Percentiles rank a stretch among this genome's conserved stretches.
phyloP scores from a whole-genome alignment of 2,329 filamentous ascomycete genomes.

The Cordyceps fumosorosea region DNA sequence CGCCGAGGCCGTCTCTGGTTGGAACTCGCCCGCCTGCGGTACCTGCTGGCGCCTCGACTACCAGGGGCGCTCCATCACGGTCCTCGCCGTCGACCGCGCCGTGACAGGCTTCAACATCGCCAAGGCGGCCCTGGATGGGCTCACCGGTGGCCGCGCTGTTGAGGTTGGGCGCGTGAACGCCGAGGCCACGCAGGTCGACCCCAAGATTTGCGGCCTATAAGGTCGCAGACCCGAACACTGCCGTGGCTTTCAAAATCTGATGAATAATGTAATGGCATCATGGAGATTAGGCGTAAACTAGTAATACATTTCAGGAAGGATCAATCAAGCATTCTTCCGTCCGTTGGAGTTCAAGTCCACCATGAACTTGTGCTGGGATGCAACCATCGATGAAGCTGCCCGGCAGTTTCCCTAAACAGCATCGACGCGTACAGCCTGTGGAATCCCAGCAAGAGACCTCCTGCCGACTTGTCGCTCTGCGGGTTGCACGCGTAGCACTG shows the following conservation, averaged over 20 bases:
- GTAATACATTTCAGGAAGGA: neutral
- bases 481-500: conserved; percentile 11
- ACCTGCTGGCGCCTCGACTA: conserved; percentile 52
- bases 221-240: neutral
- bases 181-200: conserved; percentile 35
- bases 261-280: neutral
- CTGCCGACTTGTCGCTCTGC: neutral
- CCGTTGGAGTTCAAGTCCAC: neutral
- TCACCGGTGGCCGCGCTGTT: conserved; percentile 46
- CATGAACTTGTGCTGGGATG: neutral
- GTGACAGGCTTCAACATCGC: conserved; percentile 49
- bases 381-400: neutral
- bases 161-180: conserved; percentile 48
- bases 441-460: neutral
- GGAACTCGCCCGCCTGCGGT: conserved; percentile 53
- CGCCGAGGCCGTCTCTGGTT: conserved; percentile 42
- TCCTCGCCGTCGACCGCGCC: conserved; percentile 50
- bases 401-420: conserved; percentile 2
- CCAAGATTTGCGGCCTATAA: conserved; percentile 38
- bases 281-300: neutral
- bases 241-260: neutral
- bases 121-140: conserved; percentile 46
- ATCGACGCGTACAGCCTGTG: conserved; percentile 1
- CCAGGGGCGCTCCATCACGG: conserved; percentile 43
- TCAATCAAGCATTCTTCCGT: neutral